These are phyloP conservation scores for Fusarium paranaense DNA, from an alignment of 2,329 filamentous ascomycete genomes.

Conservation along the genomic window DNA sequence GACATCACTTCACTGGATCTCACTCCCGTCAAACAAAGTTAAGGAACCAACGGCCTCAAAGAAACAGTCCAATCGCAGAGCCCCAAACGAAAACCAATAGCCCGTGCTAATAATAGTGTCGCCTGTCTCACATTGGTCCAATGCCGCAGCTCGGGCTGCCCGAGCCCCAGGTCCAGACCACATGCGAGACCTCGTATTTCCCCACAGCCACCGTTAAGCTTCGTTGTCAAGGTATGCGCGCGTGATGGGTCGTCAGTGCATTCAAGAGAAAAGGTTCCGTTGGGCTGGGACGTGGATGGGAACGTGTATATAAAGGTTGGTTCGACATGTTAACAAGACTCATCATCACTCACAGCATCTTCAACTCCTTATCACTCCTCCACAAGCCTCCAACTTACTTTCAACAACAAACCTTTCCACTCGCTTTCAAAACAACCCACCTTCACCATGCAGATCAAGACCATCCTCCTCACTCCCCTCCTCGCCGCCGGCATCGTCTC, in stretches of 20 bases:
- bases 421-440: not conserved
- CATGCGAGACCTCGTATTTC: not conserved
- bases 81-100: not conserved
- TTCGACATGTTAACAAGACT: not conserved
- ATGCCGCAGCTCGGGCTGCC: not conserved
- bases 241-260: not conserved
- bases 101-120: not conserved
- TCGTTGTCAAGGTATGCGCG: not conserved
- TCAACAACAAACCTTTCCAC: not conserved
- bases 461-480: conserved; percentile 41
- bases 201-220: not conserved
- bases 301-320: conserved; percentile 26
- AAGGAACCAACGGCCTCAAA: not conserved
- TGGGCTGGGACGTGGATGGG: not conserved
- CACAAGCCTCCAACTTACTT: not conserved
- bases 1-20: not conserved
- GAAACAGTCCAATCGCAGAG: not conserved
- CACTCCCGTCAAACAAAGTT: not conserved
- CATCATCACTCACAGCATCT: not conserved
- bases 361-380: not conserved
- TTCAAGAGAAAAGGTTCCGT: not conserved
- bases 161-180: not conserved
- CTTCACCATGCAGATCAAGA: conserved; percentile 46
- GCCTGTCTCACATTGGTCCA: not conserved
- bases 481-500: conserved; percentile 43